Evolutionary conservation across 768 basidiomycete genomes (phyloP).

Genomic region (Amanita pallidorosea): DNA sequence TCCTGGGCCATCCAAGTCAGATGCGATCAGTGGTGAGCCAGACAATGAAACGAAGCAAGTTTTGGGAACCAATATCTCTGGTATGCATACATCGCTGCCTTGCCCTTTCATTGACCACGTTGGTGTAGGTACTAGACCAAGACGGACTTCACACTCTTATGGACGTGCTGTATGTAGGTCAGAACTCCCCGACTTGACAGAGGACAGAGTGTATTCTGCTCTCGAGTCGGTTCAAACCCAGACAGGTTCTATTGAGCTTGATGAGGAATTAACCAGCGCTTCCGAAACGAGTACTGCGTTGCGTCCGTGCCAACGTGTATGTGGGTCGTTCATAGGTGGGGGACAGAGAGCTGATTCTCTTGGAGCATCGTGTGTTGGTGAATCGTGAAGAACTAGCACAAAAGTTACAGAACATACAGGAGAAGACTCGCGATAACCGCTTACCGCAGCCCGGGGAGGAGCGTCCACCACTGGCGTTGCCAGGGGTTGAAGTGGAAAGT

Average conservation of each 20-base stretch:
- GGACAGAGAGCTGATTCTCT: neutral
- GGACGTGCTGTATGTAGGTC: too few relatives aligned
- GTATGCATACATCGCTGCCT: too few relatives aligned
- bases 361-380: neutral
- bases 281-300: neutral
- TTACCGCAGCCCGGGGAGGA: neutral
- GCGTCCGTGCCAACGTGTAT: neutral
- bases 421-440: slow-evolving; percentile 2
- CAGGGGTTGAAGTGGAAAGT: too few relatives aligned
- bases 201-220: neutral
- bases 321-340: neutral
- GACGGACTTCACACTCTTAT: too few relatives aligned
- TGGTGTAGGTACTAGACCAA: too few relatives aligned
- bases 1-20: neutral
- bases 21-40: neutral
- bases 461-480: neutral
- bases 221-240: too few relatives aligned
- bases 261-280: neutral
- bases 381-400: neutral
- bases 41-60: too few relatives aligned
- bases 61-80: too few relatives aligned
- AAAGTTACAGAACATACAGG: neutral
- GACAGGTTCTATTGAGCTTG: neutral
- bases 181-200: too few relatives aligned
- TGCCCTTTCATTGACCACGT: too few relatives aligned